Evolutionary conservation across 306 rosid genomes (phyloP).

Genomic region (Benincasa hispida): DNA sequence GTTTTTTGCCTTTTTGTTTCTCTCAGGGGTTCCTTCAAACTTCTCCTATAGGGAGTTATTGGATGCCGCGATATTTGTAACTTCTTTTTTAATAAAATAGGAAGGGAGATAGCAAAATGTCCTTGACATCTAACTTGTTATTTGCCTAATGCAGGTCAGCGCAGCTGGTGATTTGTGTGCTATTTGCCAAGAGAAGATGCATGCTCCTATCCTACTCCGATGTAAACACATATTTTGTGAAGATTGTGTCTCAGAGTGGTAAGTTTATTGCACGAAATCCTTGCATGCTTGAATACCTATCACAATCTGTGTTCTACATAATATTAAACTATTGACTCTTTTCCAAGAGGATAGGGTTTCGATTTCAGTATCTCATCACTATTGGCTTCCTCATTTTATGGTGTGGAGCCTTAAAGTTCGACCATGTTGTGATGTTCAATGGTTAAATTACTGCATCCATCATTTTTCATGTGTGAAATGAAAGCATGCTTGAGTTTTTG

Average conservation of each 20-base stretch:
- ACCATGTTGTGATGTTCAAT: neutral
- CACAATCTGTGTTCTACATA: neutral
- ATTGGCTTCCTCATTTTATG: neutral
- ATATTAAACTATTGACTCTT: neutral
- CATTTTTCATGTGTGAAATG: neutral
- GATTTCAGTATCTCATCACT: neutral
- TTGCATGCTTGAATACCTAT: neutral
- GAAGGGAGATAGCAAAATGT: neutral
- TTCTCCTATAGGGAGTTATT: neutral
- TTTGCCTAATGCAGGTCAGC: conserved; percentile 48
- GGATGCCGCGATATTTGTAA: neutral
- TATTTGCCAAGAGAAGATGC: conserved; percentile 99
- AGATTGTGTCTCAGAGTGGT: conserved; percentile 99
- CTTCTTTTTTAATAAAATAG: neutral
- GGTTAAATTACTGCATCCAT: neutral
- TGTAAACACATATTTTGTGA: conserved; percentile 97
- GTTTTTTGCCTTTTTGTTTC: neutral
- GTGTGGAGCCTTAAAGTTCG: neutral
- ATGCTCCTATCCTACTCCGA: conserved; percentile 74
- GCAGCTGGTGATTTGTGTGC: conserved; percentile 96
- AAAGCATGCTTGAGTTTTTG: neutral
- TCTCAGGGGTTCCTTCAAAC: neutral
- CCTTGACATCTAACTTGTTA: neutral
- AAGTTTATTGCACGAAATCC: conserved; percentile 13
- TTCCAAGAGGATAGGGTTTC: neutral